Evolutionary conservation across 805 yeast genomes (phyloP), one percentile per base, ranked within the genome.

Genomic region (Metschnikowia lachancei): DNA sequence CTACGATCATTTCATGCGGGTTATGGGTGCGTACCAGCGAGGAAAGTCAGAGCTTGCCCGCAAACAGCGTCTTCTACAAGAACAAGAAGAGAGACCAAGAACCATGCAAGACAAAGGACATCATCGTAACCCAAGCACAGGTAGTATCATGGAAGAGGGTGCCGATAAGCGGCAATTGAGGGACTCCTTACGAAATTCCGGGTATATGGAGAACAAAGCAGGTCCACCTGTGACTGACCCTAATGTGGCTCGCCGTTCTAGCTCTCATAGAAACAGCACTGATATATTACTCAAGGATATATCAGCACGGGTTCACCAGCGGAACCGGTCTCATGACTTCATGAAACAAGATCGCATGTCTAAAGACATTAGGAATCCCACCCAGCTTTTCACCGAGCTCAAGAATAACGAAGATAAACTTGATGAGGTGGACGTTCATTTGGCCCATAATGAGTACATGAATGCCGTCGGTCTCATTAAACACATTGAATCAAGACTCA

Each of bases 351-450:
- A 50, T 26, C n/a, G 46, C 4, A 35, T 44, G 47, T 40, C 22
- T 20, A 36, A 33, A 11, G 51, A 52, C 35, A 38, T 42, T 3
- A 43, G 37, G 32, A 47, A 44, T 35, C 49, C 55, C 9, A 44
- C 53, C 4, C 60, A 69, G 57, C 43, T 69, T 13, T 67, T 79
- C 51, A 70, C 73, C 45, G 76, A 67, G 16, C 66, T 84, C 45
- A 76, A 78, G 45, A 65, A 66, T 26, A 67, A 82, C 12, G 90
- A 84, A 55, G 85, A 82, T 43, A 64, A 71, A 28, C 68, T 86
- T 14, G 89, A 85, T 57, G 88, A 84, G 45, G 72, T 85, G 35
- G 94, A 87, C 59, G 79, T 83, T 12, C 73, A 73, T 45, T 71
- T 85, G 20, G 83, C 87, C 10, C 83, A 85, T 55, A 76, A 78